phyloP scores from a whole-genome alignment of 108 stramenopile genomes.

The Schizochytrium sp. region DNA sequence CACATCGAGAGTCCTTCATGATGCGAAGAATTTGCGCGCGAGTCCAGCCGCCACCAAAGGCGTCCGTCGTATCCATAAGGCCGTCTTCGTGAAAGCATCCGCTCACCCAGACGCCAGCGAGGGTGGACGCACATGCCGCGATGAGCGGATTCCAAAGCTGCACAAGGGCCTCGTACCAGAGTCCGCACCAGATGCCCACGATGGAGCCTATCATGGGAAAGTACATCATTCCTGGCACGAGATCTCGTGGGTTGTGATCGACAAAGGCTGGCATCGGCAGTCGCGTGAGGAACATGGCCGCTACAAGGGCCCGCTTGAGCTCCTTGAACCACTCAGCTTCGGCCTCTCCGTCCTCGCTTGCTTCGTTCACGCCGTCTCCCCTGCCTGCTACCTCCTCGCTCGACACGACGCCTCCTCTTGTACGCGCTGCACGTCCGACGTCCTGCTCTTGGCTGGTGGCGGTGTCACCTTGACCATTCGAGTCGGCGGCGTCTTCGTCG shows the following conservation, averaged over 20 bases:
- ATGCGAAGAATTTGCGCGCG: slow-evolving; percentile 61
- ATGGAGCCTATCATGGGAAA: slow-evolving; percentile 56
- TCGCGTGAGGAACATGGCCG: slow-evolving; percentile 53
- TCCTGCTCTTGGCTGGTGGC: neutral
- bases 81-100: slow-evolving; percentile 77
- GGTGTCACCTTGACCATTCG: neutral
- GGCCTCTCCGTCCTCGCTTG: neutral
- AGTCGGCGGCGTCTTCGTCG: neutral
- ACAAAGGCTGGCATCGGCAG: slow-evolving; percentile 59
- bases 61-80: slow-evolving; percentile 56
- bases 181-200: slow-evolving; percentile 41
- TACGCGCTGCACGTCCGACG: neutral
- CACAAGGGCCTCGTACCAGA: slow-evolving; percentile 27
- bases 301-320: neutral
- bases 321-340: neutral
- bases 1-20: slow-evolving; percentile 68
- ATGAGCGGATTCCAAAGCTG: slow-evolving; percentile 25
- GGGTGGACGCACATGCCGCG: slow-evolving; percentile 31
- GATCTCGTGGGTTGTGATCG: slow-evolving; percentile 25
- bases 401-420: neutral
- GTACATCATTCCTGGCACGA: slow-evolving; percentile 64
- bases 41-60: slow-evolving; percentile 66
- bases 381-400: neutral
- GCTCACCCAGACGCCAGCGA: slow-evolving; percentile 42
- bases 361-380: neutral